Conservation (phyloP, 768 basidiomycete genomes). For the Boletus pseudo-olivaceus region DNA sequence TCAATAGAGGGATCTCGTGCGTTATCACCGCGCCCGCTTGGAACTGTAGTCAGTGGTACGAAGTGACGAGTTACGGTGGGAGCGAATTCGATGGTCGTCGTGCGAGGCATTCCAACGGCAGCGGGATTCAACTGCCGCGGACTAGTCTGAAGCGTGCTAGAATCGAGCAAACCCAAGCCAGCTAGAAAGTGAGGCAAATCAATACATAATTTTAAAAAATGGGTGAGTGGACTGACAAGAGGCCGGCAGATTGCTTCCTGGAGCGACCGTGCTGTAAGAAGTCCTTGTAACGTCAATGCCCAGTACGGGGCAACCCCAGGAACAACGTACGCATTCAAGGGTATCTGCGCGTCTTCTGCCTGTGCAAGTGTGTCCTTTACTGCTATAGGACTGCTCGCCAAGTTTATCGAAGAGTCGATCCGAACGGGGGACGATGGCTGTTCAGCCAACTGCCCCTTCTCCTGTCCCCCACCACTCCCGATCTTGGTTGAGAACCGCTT, state of each 20-base stretch:
- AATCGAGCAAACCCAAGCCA: conserved; percentile 2
- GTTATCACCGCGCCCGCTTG: conserved; percentile 25
- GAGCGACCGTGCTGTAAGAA: conserved; percentile 37
- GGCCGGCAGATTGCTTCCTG: not conserved
- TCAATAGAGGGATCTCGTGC: not conserved
- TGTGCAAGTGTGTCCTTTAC: not conserved
- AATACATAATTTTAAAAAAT: not conserved
- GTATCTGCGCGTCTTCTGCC: not conserved
- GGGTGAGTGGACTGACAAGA: conserved; percentile 10
- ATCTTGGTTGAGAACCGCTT: conserved; percentile 13
- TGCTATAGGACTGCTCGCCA: not conserved
- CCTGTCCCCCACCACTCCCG: not conserved
- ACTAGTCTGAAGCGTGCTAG: not conserved
- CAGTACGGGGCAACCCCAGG: not conserved
- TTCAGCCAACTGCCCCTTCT: not conserved
- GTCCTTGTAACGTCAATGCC: conserved; percentile 5
- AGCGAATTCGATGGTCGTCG: conserved; percentile 53
- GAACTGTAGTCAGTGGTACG: conserved; percentile 23
- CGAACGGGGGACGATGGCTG: conserved; percentile 4
- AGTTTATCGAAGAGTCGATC: not conserved
- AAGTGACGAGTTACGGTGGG: conserved; percentile 29
- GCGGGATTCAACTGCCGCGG: conserved; percentile 3
- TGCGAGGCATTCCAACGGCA: conserved; percentile 33
- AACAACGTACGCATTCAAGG: conserved; percentile 10
- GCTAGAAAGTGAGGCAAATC: conserved; percentile 11